These are phyloP conservation scores for Aspergillus neoniger DNA, from an alignment of 2,329 filamentous ascomycete genomes.

Conservation along the genomic window DNA sequence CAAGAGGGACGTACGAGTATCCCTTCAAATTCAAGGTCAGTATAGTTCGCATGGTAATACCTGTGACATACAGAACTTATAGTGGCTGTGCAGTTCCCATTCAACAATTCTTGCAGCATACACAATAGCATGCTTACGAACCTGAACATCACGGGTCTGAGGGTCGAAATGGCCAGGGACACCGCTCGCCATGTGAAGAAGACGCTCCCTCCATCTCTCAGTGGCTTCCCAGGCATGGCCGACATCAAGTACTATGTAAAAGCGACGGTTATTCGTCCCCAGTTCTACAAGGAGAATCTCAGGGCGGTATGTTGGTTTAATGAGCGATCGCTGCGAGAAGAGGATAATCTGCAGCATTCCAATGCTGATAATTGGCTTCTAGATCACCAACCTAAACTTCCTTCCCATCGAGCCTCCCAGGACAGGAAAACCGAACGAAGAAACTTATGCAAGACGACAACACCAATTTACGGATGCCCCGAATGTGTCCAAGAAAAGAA, in stretches of 20 bases:
- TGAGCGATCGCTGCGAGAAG: not conserved
- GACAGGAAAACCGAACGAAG: conserved; percentile 65
- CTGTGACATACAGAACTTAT: not conserved
- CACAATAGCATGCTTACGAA: conserved; percentile 50
- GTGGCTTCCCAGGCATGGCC: conserved; percentile 81
- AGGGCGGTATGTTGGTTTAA: conserved; percentile 48
- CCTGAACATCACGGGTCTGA: conserved; percentile 48
- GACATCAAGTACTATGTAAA: conserved; percentile 95
- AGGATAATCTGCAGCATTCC: not conserved
- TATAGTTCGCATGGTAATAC: not conserved
- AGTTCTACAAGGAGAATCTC: conserved; percentile 88
- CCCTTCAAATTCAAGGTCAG: conserved; percentile 53
- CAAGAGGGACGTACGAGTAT: conserved; percentile 50
- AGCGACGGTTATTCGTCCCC: conserved; percentile 86
- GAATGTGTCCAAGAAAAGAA: conserved; percentile 53
- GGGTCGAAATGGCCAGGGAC: conserved; percentile 48
- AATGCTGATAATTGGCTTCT: conserved; percentile 1
- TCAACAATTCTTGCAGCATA: conserved; percentile 52
- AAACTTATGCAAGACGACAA: conserved; percentile 78
- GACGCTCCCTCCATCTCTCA: conserved; percentile 84
- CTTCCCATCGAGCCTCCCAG: conserved; percentile 89
- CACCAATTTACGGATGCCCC: conserved; percentile 57
- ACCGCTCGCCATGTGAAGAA: conserved; percentile 70
- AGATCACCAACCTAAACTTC: conserved; percentile 71
- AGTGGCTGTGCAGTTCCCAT: conserved; percentile 42